phyloP scores from a whole-genome alignment of 2,329 filamentous ascomycete genomes.

The Zarea fungicola region DNA sequence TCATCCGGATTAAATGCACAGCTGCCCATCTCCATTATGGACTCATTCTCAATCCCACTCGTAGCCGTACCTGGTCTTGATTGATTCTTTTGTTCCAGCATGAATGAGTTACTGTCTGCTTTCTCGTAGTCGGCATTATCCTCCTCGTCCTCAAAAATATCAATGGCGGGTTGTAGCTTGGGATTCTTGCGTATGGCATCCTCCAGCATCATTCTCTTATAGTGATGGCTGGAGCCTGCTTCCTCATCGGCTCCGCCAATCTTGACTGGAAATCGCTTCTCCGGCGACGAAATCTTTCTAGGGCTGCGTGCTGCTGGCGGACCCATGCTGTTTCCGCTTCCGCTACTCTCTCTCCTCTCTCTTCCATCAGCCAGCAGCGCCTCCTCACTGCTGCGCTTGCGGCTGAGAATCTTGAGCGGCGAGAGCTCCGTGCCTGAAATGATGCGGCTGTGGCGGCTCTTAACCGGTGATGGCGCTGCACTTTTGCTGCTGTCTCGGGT shows the following conservation, averaged over 20 bases:
- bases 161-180: slow-evolving; percentile 53
- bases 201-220: slow-evolving; percentile 43
- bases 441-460: slow-evolving; percentile 49
- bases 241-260: slow-evolving; percentile 32
- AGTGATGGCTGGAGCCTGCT: slow-evolving; percentile 17
- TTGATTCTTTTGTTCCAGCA: slow-evolving; percentile 10
- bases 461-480: slow-evolving; percentile 32
- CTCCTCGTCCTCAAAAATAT: slow-evolving; percentile 56
- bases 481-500: background rate
- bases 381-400: slow-evolving; percentile 23
- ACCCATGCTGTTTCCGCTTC: slow-evolving; percentile 13
- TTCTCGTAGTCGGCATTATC: slow-evolving; percentile 25
- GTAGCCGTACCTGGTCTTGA: slow-evolving; percentile 20
- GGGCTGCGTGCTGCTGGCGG: slow-evolving; percentile 37
- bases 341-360: background rate
- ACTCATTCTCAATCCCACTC: slow-evolving; percentile 24
- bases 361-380: background rate
- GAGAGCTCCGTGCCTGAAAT: slow-evolving; percentile 53
- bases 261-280: slow-evolving; percentile 58
- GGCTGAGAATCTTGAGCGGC: slow-evolving; percentile 49
- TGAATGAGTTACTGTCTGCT: slow-evolving; percentile 12
- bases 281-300: slow-evolving; percentile 41
- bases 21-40: slow-evolving; percentile 25
- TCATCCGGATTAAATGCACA: slow-evolving; percentile 53
- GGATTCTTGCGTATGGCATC: slow-evolving; percentile 51